Base-by-base conservation (phyloP, 2,329 filamentous ascomycete genomes). In the Sporothrix variecibatus region DNA sequence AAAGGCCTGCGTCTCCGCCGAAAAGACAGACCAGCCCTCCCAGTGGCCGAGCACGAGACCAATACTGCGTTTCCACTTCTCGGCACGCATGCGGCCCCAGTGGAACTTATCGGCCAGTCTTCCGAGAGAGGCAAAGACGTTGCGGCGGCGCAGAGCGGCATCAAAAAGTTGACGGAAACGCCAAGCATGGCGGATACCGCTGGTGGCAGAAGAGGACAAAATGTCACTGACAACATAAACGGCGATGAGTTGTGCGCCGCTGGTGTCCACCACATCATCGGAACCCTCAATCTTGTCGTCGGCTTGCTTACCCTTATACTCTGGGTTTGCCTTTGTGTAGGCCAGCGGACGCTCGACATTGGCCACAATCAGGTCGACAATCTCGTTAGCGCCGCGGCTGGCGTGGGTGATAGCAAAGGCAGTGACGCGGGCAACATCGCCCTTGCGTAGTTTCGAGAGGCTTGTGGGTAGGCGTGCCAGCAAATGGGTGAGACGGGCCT, bases 331-430 rank as follows among this genome's bases (percentile, higher is more conserved):
- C 7, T 87, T 88, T 0, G 91, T 93, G 77, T 92, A 89, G 6
- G 91, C 88, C 74, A 97, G 90, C 0, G 96, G 96, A 71, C 87
- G 89, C 75, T 92, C 87, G 46, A 98, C 87, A 78, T 99, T 98
- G 0, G 90, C 87, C 0, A 97, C 88, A 51, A 98, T 91, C 83
- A 97, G 89, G 69, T 95, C 89, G n/a, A 97, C 94, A 49, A 98
- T 92, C 83, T 98, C 96, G 76, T 97, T 93, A 15, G 94, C 93
- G 20, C 95, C 96, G 26, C 90, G 88, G 53, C 92, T 93, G 1
- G 94, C 93, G 80, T 98, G 94, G 2, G 91, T 92, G 73, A 98
- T 94, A 15, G 95, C 95, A 82, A 98, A 98, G 2, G 92, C 89
- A 0, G 95, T 95, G 1, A 98, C 87, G 5, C 94, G 89, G 1